A percentile compares a stretch with the other conserved stretches of the same genome.
phyloP scores from a whole-genome alignment of 2,329 filamentous ascomycete species.

The Claviceps humidiphila region DNA sequence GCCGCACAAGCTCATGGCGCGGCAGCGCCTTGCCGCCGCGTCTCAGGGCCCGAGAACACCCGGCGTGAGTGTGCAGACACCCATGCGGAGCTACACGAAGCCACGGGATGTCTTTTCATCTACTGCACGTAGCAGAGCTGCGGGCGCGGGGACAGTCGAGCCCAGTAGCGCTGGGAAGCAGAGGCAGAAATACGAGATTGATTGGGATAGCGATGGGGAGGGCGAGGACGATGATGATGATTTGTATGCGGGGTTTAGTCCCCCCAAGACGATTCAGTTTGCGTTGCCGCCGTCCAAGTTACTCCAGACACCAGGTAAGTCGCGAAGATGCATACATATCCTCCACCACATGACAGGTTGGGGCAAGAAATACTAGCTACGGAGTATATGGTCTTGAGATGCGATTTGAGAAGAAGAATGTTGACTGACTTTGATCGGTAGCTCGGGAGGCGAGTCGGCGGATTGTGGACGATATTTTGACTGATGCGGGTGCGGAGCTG shows the following conservation, averaged over 20 bases:
- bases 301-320: conserved; percentile 64
- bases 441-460: conserved; percentile 68
- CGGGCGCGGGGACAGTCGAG: neutral
- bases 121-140: conserved; percentile 4
- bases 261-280: conserved; percentile 88
- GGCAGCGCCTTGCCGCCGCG: conserved; percentile 28
- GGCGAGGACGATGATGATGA: conserved; percentile 51
- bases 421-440: conserved; percentile 14
- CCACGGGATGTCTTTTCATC: conserved; percentile 34
- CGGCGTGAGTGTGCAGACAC: conserved; percentile 77
- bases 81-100: conserved; percentile 33
- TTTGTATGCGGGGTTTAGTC: conserved; percentile 61
- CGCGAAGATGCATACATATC: too few relatives aligned
- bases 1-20: conserved; percentile 40
- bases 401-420: neutral
- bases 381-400: neutral
- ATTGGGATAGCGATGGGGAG: conserved; percentile 66
- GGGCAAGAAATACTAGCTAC: neutral
- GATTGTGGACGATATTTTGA: conserved; percentile 68
- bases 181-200: conserved; percentile 39
- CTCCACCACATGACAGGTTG: neutral
- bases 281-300: conserved; percentile 64
- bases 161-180: conserved; percentile 2
- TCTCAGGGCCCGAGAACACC: conserved; percentile 51
- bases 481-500: conserved; percentile 56